phyloP scores from a whole-genome alignment of 257 asterid species.

The Eustoma russellianum region DNA sequence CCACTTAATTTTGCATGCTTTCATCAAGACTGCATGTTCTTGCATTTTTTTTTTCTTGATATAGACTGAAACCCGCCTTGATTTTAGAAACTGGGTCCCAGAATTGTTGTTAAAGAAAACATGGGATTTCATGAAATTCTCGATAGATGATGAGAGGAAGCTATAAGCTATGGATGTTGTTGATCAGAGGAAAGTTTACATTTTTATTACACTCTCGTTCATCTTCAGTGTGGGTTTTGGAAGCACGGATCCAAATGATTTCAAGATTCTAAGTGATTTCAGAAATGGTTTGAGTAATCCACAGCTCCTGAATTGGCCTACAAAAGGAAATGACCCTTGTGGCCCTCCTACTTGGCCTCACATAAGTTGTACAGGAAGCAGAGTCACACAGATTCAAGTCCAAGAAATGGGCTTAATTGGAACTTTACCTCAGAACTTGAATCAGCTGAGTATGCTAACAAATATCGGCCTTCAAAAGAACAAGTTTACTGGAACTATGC shows the following conservation, averaged over 20 bases:
- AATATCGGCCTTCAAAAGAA: slow-evolving; percentile 74
- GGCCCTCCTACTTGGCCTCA: slow-evolving; percentile 82
- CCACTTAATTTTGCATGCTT: slow-evolving; percentile 20
- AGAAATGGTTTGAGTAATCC: slow-evolving; percentile 51
- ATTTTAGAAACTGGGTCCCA: slow-evolving; percentile 8
- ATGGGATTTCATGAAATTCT: slow-evolving; percentile 19
- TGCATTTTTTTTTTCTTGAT: slow-evolving; percentile 8
- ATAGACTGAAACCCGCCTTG: background rate
- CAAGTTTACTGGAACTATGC: slow-evolving; percentile 47
- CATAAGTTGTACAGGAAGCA: slow-evolving; percentile 50
- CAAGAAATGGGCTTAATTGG: slow-evolving; percentile 60
- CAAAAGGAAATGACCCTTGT: slow-evolving; percentile 56
- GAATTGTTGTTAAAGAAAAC: background rate
- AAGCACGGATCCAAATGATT: slow-evolving; percentile 50
- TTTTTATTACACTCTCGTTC: slow-evolving; percentile 16
- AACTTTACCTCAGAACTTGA: slow-evolving; percentile 54
- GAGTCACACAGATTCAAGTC: slow-evolving; percentile 84
- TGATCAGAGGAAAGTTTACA: slow-evolving; percentile 16
- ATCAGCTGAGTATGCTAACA: slow-evolving; percentile 40
- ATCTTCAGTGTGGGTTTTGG: slow-evolving; percentile 26
- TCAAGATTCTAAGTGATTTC: slow-evolving; percentile 51
- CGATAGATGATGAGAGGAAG: slow-evolving; percentile 18
- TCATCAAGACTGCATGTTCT: slow-evolving; percentile 6
- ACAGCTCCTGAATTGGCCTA: slow-evolving; percentile 68
- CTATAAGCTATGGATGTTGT: slow-evolving; percentile 18